Evolutionary conservation across 106 monocot species (phyloP).

Genomic region (Ottelia alismoides): DNA sequence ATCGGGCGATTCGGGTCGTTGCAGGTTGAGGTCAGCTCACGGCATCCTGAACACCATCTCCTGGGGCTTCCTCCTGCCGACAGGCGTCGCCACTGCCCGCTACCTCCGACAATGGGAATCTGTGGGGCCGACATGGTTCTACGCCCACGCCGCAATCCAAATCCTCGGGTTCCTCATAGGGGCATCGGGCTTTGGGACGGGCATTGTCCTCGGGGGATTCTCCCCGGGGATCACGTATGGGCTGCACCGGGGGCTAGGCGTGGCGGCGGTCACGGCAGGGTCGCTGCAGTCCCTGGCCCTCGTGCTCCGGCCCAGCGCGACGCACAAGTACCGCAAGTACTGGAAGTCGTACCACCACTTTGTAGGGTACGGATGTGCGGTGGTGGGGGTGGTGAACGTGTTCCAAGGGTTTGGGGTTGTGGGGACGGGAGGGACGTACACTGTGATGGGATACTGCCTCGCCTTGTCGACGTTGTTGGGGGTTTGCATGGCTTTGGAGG

Average conservation of each 20-base stretch:
- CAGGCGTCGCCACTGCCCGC: slow-evolving; percentile 44
- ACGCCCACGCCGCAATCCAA: slow-evolving; percentile 56
- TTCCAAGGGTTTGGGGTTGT: slow-evolving; percentile 80
- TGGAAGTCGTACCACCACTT: slow-evolving; percentile 97
- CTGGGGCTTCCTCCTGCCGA: slow-evolving; percentile 64
- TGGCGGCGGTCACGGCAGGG: slow-evolving; percentile 35
- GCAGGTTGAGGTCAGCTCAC: slow-evolving; percentile 28
- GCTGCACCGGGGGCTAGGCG: slow-evolving; percentile 48
- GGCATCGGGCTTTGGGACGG: slow-evolving; percentile 33
- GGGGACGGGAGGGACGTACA: slow-evolving; percentile 42
- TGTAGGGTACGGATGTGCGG: slow-evolving; percentile 67
- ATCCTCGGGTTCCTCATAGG: slow-evolving; percentile 40
- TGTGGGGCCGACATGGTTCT: slow-evolving; percentile 66
- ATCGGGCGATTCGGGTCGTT: too few relatives aligned
- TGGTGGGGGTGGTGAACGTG: slow-evolving; percentile 73
- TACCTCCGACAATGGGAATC: slow-evolving; percentile 48
- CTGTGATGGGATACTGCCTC: slow-evolving; percentile 60
- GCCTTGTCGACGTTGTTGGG: slow-evolving; percentile 45
- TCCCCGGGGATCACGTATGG: slow-evolving; percentile 35
- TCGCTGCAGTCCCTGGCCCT: slow-evolving; percentile 62
- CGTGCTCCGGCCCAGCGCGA: slow-evolving; percentile 56
- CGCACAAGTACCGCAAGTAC: slow-evolving; percentile 62
- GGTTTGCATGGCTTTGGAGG: slow-evolving; percentile 59
- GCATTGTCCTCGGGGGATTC: slow-evolving; percentile 37
- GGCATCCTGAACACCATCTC: slow-evolving; percentile 42